These are phyloP conservation scores for Suhomyces choctaworum DNA, from an alignment of 1,139 yeast genomes.

Conservation along the genomic window DNA sequence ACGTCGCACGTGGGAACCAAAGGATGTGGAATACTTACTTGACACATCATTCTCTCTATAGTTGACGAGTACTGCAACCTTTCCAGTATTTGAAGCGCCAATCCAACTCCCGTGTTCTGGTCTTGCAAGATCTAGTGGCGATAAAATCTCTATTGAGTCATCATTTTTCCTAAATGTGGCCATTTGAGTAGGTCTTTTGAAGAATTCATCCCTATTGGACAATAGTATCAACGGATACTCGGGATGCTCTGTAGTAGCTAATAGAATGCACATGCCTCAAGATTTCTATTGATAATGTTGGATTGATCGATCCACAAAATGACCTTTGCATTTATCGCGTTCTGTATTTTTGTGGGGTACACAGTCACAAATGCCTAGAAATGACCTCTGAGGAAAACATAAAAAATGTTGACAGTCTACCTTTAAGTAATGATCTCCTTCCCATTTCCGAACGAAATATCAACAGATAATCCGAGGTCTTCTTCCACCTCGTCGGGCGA, in stretches of 20 bases:
- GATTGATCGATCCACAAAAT: not conserved
- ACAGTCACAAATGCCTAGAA: not conserved
- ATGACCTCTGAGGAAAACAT: too few species aligned
- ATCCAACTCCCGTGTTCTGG: constrained; percentile 90
- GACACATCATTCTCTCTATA: constrained; percentile 47
- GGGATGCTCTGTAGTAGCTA: constrained; percentile 61
- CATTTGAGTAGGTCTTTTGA: constrained; percentile 65
- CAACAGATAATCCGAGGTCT: constrained; percentile 11
- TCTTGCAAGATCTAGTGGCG: constrained; percentile 77
- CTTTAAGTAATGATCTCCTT: constrained; percentile 14
- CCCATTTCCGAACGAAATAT: constrained; percentile 20
- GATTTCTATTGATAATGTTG: too few species aligned
- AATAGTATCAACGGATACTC: constrained; percentile 68
- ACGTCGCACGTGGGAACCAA: too few species aligned
- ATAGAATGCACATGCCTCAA: constrained; percentile 63
- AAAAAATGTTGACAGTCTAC: too few species aligned
- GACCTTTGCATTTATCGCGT: constrained; percentile 2
- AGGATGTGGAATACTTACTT: constrained; percentile 29
- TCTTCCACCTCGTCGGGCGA: constrained; percentile 5
- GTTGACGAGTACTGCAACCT: constrained; percentile 75
- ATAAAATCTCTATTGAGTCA: constrained; percentile 42
- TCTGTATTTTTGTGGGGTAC: constrained; percentile 5
- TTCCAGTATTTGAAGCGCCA: constrained; percentile 65
- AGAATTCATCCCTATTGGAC: constrained; percentile 86
- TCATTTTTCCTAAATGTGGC: constrained; percentile 53